Evolutionary conservation across 192 early-diverging fungal genomes (phyloP).

Genomic region (Phlyctochytrium planicorne): DNA sequence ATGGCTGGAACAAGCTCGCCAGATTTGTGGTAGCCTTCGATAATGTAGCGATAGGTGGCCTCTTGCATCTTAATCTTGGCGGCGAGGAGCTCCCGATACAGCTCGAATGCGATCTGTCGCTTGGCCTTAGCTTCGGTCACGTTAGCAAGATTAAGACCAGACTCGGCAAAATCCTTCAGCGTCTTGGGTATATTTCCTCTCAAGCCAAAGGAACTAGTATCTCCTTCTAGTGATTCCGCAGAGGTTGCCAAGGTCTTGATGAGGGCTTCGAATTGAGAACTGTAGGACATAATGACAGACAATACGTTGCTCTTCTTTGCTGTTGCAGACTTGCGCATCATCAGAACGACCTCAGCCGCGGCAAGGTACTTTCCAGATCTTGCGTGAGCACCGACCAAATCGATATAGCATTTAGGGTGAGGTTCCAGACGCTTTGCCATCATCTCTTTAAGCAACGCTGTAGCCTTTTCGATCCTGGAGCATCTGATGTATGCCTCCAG

Average conservation of each 20-base stretch:
- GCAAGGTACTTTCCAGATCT: conserved; percentile 11
- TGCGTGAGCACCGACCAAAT: conserved; percentile 21
- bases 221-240: conserved; percentile 1
- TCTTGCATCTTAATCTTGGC: conserved; percentile 11
- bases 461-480: conserved; percentile 19
- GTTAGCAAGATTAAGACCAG: not conserved
- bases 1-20: conserved; percentile 23
- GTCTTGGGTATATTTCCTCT: not conserved
- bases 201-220: not conserved
- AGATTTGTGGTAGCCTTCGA: conserved; percentile 6
- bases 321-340: conserved; percentile 18
- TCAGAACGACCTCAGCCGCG: conserved; percentile 19
- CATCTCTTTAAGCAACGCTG: conserved; percentile 22
- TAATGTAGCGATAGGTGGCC: conserved; percentile 16
- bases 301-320: conserved; percentile 3
- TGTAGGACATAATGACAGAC: conserved; percentile 11
- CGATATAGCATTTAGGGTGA: not conserved
- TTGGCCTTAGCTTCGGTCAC: conserved; percentile 16
- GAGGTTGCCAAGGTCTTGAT: conserved; percentile 7
- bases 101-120: conserved; percentile 12
- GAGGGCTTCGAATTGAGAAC: conserved; percentile 25
- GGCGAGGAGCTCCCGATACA: conserved; percentile 30
- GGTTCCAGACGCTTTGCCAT: conserved; percentile 8
- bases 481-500: conserved; percentile 27
- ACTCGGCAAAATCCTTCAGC: conserved; percentile 1